Evolutionary conservation across 768 basidiomycete species (phyloP).

Genomic region (Panellus pusillus): DNA sequence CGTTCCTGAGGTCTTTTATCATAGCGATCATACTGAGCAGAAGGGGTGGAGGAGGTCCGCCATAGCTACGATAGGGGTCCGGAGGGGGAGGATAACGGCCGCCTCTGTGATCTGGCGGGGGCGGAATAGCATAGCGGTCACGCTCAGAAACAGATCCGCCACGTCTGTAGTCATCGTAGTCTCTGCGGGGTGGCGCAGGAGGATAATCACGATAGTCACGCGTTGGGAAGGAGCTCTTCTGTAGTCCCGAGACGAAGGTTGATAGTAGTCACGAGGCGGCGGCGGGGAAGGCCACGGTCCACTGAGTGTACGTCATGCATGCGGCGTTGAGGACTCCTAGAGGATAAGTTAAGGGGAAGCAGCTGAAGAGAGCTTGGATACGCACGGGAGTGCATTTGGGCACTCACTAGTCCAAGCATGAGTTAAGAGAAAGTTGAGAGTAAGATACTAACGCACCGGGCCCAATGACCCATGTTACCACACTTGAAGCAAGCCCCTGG

Average conservation of each 20-base stretch:
- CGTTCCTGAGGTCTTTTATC: slow-evolving; percentile 57
- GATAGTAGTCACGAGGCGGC: slow-evolving; percentile 54
- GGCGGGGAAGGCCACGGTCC: slow-evolving; percentile 53
- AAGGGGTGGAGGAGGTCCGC: slow-evolving; percentile 46
- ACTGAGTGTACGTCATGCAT: slow-evolving; percentile 49
- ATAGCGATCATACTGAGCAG: slow-evolving; percentile 62
- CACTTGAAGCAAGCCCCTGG: slow-evolving; percentile 90
- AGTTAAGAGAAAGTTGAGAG: not conserved
- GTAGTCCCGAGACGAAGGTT: slow-evolving; percentile 56
- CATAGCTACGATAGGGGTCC: slow-evolving; percentile 56
- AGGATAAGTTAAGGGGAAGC: slow-evolving; percentile 13
- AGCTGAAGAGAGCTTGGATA: slow-evolving; percentile 14
- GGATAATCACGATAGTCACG: slow-evolving; percentile 71
- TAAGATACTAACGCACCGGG: slow-evolving; percentile 55
- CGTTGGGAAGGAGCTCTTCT: slow-evolving; percentile 62
- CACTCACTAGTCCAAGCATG: slow-evolving; percentile 57
- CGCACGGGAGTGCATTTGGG: slow-evolving; percentile 59
- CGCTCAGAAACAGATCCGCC: slow-evolving; percentile 44
- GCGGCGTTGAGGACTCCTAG: slow-evolving; percentile 41
- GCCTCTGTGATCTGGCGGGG: slow-evolving; percentile 51
- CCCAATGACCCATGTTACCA: slow-evolving; percentile 86
- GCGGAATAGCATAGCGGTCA: slow-evolving; percentile 54
- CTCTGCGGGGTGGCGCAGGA: slow-evolving; percentile 49
- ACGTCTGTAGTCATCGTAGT: slow-evolving; percentile 70
- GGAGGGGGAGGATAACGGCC: slow-evolving; percentile 58